Evolutionary conservation across 2,329 filamentous ascomycete species (phyloP), one percentile per base, ranked within the genome.

Genomic region (Aureobasidium pullulans): DNA sequence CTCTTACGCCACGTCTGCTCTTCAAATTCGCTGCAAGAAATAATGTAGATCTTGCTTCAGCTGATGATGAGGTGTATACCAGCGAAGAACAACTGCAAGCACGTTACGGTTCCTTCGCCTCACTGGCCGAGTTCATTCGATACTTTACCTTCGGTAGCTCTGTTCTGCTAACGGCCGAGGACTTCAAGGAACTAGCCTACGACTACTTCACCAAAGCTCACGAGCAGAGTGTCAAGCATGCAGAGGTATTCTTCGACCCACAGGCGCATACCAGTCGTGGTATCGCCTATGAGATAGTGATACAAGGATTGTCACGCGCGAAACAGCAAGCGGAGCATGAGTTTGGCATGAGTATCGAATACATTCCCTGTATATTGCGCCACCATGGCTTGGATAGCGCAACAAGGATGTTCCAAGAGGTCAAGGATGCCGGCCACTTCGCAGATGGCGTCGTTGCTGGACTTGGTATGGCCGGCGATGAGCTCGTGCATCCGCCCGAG

Each of bases 171-270:
- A 54, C 49, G 48, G 40, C 40, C 28, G 19, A 47, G 4, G 58
- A 60, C 43, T 56, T 60, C 15, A 31, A 47, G 11, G 49, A 60
- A 6, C 40, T 60, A 28, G 44, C 6, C 9, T 60, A 56, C 36
- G 29, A 13, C 40, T 60, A 60, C 42, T 43, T 60, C 7, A 13
- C 11, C 13, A 54, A 48, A 48, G 47, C 40, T 34, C 40, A 48
- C 10, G 34, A 31, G 15, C 58, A 60, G 29, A 47, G 43, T n/a
- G 48, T 60, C 19, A 28, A 34, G 40, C 58, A 60, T 49, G 57
- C 60, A 19, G 62, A 63, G 43, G 59, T 61, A 10, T 63, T 63
- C 52, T 63, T 63, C 52, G 62, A 63, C 37, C 62, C 62, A 8
- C 62, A 63, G 37, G 62, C 62, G 2, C 62, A 63, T 54, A 53